phyloP scores from a whole-genome alignment of 192 early-diverging fungal genomes.

The Backusella tuberculispora region DNA sequence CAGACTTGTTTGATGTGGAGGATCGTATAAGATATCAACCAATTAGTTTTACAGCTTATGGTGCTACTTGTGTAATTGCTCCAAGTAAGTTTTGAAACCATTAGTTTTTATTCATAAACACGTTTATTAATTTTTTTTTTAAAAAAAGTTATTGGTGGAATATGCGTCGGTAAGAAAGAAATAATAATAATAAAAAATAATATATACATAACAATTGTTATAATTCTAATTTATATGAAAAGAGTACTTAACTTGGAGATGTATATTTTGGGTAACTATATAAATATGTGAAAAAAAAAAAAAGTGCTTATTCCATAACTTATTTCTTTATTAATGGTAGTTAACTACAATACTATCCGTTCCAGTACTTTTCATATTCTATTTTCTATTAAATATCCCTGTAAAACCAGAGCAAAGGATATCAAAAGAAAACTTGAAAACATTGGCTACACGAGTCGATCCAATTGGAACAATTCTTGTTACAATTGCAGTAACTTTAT shows the following conservation, averaged over 20 bases:
- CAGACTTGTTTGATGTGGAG: neutral
- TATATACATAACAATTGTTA: neutral
- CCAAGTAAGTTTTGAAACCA: neutral
- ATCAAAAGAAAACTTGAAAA: neutral
- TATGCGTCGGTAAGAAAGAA: neutral
- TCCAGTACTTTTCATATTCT: neutral
- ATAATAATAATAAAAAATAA: neutral
- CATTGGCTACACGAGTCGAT: neutral
- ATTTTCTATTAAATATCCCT: neutral
- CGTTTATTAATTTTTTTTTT: neutral
- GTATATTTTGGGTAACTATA: neutral
- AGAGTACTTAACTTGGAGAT: conserved; percentile 1
- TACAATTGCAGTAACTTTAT: neutral
- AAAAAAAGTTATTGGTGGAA: conserved; percentile 6
- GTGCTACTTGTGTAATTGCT: neutral
- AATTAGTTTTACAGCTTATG: neutral
- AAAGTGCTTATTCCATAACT: neutral
- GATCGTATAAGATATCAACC: conserved; percentile 4
- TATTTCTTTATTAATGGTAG: neutral
- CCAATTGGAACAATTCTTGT: neutral
- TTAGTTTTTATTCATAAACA: neutral
- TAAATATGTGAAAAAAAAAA: neutral
- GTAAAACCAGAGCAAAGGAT: neutral
- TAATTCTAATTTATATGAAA: neutral
- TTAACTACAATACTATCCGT: neutral